These are phyloP conservation scores for Annulohypoxylon stygium DNA, from an alignment of 495 filamentous ascomycete genomes.

Conservation along the genomic window DNA sequence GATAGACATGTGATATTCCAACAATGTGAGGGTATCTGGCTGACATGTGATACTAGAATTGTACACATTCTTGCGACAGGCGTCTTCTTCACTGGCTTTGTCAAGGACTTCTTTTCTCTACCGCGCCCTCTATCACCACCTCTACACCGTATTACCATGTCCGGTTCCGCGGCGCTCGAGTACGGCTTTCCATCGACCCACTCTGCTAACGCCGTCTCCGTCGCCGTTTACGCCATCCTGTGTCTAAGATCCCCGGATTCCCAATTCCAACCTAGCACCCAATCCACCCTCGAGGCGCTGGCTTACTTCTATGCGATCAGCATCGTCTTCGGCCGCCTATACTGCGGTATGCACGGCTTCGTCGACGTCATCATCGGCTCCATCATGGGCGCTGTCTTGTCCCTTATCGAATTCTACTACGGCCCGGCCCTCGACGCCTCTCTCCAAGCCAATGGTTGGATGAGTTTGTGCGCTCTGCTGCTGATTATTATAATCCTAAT, in stretches of 20 bases:
- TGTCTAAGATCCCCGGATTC: slow-evolving; percentile 70
- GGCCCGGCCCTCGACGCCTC: slow-evolving; percentile 75
- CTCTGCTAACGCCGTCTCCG: slow-evolving; percentile 95
- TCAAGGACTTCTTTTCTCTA: slow-evolving; percentile 96
- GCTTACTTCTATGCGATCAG: slow-evolving; percentile 89
- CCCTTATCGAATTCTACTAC: slow-evolving; percentile 78
- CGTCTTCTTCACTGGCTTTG: slow-evolving; percentile 92
- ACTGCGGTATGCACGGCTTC: slow-evolving; percentile 99
- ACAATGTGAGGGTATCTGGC: slow-evolving; percentile 15
- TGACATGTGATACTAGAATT: slow-evolving; percentile 66
- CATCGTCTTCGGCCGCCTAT: slow-evolving; percentile 89
- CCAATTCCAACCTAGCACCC: slow-evolving; percentile 63
- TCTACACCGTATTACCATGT: slow-evolving; percentile 95
- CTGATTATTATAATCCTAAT: slow-evolving; percentile 79
- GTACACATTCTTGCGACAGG: slow-evolving; percentile 89
- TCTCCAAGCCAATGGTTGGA: slow-evolving; percentile 68
- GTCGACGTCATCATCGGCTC: slow-evolving; percentile 87
- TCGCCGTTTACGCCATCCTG: slow-evolving; percentile 84
- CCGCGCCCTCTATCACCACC: slow-evolving; percentile 94
- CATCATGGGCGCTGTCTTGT: slow-evolving; percentile 73
- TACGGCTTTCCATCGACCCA: slow-evolving; percentile 98
- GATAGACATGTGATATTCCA: neutral
- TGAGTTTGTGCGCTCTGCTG: slow-evolving; percentile 70
- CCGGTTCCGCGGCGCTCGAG: slow-evolving; percentile 91
- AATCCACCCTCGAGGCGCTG: slow-evolving; percentile 70